Base-by-base conservation (phyloP, 2,329 filamentous ascomycete genomes). In the Colletotrichum lini region DNA sequence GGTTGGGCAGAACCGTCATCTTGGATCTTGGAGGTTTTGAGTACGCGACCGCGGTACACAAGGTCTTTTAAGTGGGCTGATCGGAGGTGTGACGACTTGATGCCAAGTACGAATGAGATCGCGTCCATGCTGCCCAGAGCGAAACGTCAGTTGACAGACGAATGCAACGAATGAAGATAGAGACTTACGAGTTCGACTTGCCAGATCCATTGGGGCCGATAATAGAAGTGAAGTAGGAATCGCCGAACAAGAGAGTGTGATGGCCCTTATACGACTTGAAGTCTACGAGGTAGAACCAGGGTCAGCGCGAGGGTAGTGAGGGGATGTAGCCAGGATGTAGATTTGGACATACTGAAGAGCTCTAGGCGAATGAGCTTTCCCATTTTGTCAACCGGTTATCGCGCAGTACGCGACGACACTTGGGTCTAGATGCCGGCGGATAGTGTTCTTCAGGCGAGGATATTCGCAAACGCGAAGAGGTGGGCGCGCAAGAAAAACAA, bases 251-350 rank as follows among this genome's bases (percentile, higher is more conserved):
- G 54, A 99, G 90, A 72, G 90, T 92, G 85, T 99, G 96, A 78
- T 98, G 95, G 70, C 95, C 96, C 83, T 98, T 98, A 87, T 99
- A 99, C 77, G 96, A 98, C 86, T 99, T 99, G 91, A 99, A 99
- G 86, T 99, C 94, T 96, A 21, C 30, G 40, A 13, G 26, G 15
- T 45, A 13, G 21, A 42, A 15, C 5, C n/a, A 56, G 15, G 38
- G 65, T 72, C 35, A 73, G 70, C 45, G 53, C 53, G 56, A 26
- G n/a, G 21, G n/a, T 5, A 15, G 15, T 13, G 52, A 64, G 16
- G 44, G 38, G 18, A 38, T 38, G 35, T 8, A 10, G 60, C 35
- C 56, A 64, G 57, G n/a, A 54, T 47, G 35, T 62, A 40, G 40
- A 50, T 47, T 59, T 52, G 30, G 18, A 85, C 91, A 75, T 87